Percentiles rank a stretch among this genome's conserved stretches.
These are phyloP conservation scores for Mycotypha africana DNA, from an alignment of 371 early-diverging fungal species.

Conservation along the genomic window DNA sequence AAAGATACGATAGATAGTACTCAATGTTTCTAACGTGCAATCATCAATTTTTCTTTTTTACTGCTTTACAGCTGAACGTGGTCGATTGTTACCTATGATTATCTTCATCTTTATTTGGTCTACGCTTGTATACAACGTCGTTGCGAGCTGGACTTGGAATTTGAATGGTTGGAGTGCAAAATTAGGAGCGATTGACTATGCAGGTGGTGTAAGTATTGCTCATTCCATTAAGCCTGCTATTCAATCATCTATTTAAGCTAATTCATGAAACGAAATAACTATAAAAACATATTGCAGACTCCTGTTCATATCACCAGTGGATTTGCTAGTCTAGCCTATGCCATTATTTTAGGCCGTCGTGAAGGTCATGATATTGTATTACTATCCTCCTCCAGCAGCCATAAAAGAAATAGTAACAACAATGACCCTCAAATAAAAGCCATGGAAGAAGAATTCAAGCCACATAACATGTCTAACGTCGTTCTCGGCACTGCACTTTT, in stretches of 20 bases:
- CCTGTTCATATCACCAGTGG: slow-evolving; percentile 92
- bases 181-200: slow-evolving; percentile 79
- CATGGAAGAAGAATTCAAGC: slow-evolving; percentile 57
- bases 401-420: too few relatives aligned
- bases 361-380: slow-evolving; percentile 52
- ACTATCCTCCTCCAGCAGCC: too few relatives aligned
- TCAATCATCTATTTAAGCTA: slow-evolving; percentile 65
- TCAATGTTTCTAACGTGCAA: too few relatives aligned
- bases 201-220: slow-evolving; percentile 56
- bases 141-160: slow-evolving; percentile 94
- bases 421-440: too few relatives aligned
- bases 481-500: slow-evolving; percentile 82
- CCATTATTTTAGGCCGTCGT: slow-evolving; percentile 76
- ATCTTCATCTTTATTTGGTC: slow-evolving; percentile 92
- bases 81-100: slow-evolving; percentile 78
- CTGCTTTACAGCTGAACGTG: slow-evolving; percentile 71
- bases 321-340: slow-evolving; percentile 84
- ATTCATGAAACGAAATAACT: too few relatives aligned
- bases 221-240: too few relatives aligned
- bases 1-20: too few relatives aligned
- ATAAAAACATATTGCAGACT: slow-evolving; percentile 77
- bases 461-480: slow-evolving; percentile 88
- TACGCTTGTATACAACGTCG: slow-evolving; percentile 81
- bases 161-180: slow-evolving; percentile 75
- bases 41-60: too few relatives aligned